Percentiles rank a stretch among this genome's conserved stretches.
Conservation (phyloP, 345 rosid genomes). For the Citrus hindsii region DNA sequence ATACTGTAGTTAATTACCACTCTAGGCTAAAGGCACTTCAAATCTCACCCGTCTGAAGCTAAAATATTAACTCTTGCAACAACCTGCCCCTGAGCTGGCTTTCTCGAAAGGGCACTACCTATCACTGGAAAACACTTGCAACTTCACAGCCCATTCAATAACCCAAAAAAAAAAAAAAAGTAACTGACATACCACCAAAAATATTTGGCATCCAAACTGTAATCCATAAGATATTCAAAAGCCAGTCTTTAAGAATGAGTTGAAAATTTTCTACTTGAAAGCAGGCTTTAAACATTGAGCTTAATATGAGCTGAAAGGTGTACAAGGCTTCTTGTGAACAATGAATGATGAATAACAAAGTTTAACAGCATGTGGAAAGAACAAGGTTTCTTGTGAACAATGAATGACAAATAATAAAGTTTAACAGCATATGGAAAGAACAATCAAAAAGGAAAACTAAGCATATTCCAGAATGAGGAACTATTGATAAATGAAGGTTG, state of each 20-base stretch:
- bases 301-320: neutral
- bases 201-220: neutral
- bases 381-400: neutral
- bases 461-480: neutral
- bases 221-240: neutral
- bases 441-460: neutral
- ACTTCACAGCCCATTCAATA: neutral
- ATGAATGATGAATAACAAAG: neutral
- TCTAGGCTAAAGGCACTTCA: conserved; percentile 18
- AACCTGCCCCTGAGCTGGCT: conserved; percentile 70
- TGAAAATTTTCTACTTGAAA: neutral
- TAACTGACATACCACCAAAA: neutral
- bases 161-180: neutral
- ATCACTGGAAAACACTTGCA: conserved; percentile 46
- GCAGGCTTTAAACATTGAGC: neutral
- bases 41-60: conserved; percentile 86
- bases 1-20: conserved; percentile 25
- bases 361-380: neutral
- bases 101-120: conserved; percentile 88
- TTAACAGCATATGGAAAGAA: neutral
- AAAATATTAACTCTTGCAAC: conserved; percentile 93
- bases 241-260: neutral
- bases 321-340: neutral
- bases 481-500: neutral
- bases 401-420: neutral